Base-by-base conservation (phyloP, 2,329 filamentous ascomycete species). In the Hymenoscyphus scutula region DNA sequence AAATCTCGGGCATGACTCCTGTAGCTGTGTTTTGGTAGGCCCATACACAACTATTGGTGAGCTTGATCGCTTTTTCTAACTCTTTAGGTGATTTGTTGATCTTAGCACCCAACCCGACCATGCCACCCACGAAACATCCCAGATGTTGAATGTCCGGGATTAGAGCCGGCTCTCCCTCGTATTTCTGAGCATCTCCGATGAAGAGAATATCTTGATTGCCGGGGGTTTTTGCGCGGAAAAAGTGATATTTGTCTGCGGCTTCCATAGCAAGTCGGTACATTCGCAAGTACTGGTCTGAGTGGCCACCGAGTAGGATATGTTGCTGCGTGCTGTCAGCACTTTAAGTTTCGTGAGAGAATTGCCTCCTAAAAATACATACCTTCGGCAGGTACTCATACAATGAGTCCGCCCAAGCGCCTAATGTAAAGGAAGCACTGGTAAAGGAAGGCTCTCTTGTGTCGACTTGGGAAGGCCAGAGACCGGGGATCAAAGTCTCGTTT, bases 161-260 rank as follows among this genome's bases (percentile, higher is more conserved):
- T n/a, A 67, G 56, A 25, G 55, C 45, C 2, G n/a, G 55, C 25
- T 91, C 88, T 65, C 59, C 55, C 34, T 60, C 53, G 53, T 19
- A 56, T 17, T 32, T 37, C n/a, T 32, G 32, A 37, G 32, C 17
- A 58, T 70, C 38, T 70, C 75, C n/a, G 74, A 30, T 62, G 76
- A 76, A 59, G 74, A 75, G 37, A 41, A 57, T 15, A 15, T 45
- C 37, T 25, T 45, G 78, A 53, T 82, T 79, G 3, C 80, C 76
- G 0, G 84, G 84, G 0, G 84, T 81, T 80, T 90, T 86, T 0
- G 89, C 90, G 1, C 87, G 83, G 76, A 88, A 92, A 60, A 93
- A 81, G 3, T 92, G 77, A 66, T 90, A 76, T 58, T 86, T 76
- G 53, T 83, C 83, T 0, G 83, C 84, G 0, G 83, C 81, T 10